Evolutionary conservation across 345 rosid species (phyloP), one percentile per base, ranked within the genome.

Genomic region (Mangifera indica): DNA sequence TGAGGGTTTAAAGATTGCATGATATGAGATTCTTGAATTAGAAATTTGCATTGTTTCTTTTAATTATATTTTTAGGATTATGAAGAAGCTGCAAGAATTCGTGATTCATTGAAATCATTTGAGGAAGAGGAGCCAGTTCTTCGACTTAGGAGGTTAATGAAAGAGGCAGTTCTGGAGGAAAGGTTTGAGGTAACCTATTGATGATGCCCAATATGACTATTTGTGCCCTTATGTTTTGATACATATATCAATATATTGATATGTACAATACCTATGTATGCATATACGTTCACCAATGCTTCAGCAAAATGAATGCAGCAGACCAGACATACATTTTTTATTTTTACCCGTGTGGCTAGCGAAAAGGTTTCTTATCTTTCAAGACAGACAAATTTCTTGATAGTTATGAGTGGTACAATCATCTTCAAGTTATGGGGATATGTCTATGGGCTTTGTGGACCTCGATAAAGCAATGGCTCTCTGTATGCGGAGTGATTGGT

Each of bases 101-200:
- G 90, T 2, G 89, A 87, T 69, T 88, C 91, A 4, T 64, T 90
- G 74, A 88, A 74, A 69, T 71, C 73, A 48, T 88, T 88, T 17
- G 93, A 90, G 80, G 90, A 85, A 69, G 90, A 80, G 73, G 96
- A 90, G 76, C 93, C 91, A 1, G 82, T 84, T 79, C 77, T 88
- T 42, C 81, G 79, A 42, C 82, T 85, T 51, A 76, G 87, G 34
- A 82, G 85, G 69, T 67, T 84, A 79, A 79, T 90, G 22, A 88
- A 78, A 78, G 88, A 85, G 60, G 87, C 96, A 6, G 52, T 83
- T 21, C 63, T 65, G 1, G 86, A 83, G 8, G 89, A 88, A 78
- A 86, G 82, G 62, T 90, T 87, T 70, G 85, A 88, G 93, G 96
- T 88, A 78, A 40, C 63, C 53, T 26, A 25, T 67, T 67, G 61